Conservation (phyloP, 2,329 filamentous ascomycete species). For the Aspergillus sp. region DNA sequence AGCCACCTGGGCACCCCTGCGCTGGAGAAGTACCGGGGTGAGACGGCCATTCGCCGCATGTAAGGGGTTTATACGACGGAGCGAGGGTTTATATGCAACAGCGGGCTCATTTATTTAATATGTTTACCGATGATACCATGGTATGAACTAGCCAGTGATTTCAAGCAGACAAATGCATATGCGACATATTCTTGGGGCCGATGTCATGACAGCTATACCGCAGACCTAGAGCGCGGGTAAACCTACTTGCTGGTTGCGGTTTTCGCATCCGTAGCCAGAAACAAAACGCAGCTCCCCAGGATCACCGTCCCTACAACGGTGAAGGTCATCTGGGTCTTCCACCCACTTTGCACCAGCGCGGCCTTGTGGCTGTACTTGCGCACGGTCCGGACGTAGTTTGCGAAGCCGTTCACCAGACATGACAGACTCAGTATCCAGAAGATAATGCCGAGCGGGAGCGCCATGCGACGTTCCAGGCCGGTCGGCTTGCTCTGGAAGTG, state of each 20-base stretch:
- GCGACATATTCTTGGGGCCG: neutral
- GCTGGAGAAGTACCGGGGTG: constrained; percentile 80
- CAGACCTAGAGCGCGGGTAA: neutral
- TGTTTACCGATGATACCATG: constrained; percentile 11
- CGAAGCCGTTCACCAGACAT: constrained; percentile 74
- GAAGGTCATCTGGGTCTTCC: constrained; percentile 83
- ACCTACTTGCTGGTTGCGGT: neutral
- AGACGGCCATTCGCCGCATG: constrained; percentile 88
- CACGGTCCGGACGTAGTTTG: constrained; percentile 82
- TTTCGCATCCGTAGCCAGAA: constrained; percentile 39
- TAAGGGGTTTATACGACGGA: constrained; percentile 19
- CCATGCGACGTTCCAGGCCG: constrained; percentile 69
- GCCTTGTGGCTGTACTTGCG: constrained; percentile 75
- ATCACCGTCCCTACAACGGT: constrained; percentile 44
- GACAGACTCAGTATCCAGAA: constrained; percentile 82
- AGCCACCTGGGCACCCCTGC: constrained; percentile 70
- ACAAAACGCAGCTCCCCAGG: constrained; percentile 45
- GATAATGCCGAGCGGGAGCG: constrained; percentile 77
- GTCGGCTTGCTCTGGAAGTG: constrained; percentile 76
- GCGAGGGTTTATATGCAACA: neutral
- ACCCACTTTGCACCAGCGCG: constrained; percentile 88
- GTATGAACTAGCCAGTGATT: constrained; percentile 4
- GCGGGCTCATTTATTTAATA: neutral
- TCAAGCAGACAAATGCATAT: constrained; percentile 2
- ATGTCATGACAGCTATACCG: neutral